A percentile compares a stretch with the other conserved stretches of the same genome.
Evolutionary conservation across 768 basidiomycete genomes (phyloP).

Genomic region (Termitomyces sp.): DNA sequence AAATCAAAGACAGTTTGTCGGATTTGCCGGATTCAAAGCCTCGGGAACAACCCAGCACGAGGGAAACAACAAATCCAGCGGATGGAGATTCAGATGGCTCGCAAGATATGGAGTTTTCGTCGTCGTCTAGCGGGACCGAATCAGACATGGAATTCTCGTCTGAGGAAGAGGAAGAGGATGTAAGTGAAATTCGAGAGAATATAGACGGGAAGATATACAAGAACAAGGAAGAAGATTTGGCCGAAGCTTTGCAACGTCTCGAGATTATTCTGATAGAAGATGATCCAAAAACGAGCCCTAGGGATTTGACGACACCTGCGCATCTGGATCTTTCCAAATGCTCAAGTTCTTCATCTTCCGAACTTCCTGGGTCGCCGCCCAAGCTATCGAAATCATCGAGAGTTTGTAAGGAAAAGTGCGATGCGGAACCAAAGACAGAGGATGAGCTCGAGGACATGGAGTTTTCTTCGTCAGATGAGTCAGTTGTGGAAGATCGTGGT

Average conservation of each 20-base stretch:
- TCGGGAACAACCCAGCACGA: not conserved
- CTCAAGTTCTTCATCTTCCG: not conserved
- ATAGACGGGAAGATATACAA: not conserved
- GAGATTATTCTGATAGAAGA: not conserved
- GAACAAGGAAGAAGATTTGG: not conserved
- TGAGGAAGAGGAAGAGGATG: not conserved
- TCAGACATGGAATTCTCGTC: slow-evolving; percentile 6
- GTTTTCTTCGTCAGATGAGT: not conserved
- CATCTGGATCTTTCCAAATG: not conserved
- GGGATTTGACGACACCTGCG: not conserved
- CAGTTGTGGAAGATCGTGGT: not conserved
- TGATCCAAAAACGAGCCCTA: not conserved
- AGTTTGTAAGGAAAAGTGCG: not conserved
- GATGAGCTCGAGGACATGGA: slow-evolving; percentile 2
- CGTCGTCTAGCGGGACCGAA: not conserved
- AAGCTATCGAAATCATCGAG: not conserved
- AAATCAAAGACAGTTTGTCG: not conserved
- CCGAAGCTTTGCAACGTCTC: not conserved
- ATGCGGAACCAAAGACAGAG: not conserved
- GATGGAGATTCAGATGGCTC: slow-evolving; percentile 2
- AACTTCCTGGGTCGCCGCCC: not conserved
- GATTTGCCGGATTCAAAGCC: not conserved
- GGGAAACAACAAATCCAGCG: not conserved
- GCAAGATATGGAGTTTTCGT: slow-evolving; percentile 7
- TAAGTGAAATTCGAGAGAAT: not conserved